Evolutionary conservation across 257 asterid species (phyloP).

Genomic region (Lycium ferocissimum): DNA sequence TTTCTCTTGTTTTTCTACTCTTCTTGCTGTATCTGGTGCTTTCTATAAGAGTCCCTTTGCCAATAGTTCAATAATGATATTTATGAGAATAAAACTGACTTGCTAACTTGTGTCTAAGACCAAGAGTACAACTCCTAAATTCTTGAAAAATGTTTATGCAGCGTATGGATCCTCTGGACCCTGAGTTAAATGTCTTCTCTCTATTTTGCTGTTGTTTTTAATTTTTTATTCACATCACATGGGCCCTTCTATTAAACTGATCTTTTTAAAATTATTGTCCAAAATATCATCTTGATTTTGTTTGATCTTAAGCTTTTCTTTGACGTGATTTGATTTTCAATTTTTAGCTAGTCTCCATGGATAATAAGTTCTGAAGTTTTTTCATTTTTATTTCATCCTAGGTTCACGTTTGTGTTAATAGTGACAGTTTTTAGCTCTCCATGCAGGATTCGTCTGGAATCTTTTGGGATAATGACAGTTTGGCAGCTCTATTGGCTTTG

Average conservation of each 20-base stretch:
- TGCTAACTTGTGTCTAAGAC: constrained; percentile 19
- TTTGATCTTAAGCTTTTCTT: not conserved
- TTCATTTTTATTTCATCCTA: constrained; percentile 18
- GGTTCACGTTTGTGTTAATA: constrained; percentile 23
- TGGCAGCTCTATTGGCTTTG: constrained; percentile 75
- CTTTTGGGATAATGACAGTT: constrained; percentile 89
- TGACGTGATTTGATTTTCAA: not conserved
- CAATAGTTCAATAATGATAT: constrained; percentile 16
- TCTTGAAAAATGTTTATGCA: constrained; percentile 20
- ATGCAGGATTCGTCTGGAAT: constrained; percentile 80
- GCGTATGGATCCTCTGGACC: constrained; percentile 26
- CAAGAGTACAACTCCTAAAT: not conserved
- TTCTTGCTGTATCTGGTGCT: constrained; percentile 17
- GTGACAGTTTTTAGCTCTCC: constrained; percentile 23
- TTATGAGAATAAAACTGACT: constrained; percentile 20
- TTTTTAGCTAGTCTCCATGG: not conserved
- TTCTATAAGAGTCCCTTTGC: not conserved
- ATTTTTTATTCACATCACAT: not conserved
- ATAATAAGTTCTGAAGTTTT: not conserved
- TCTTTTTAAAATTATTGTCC: not conserved
- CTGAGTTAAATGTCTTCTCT: not conserved
- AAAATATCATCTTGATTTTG: constrained; percentile 11
- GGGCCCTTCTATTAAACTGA: constrained; percentile 15
- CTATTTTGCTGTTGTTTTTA: not conserved
- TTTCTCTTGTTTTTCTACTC: constrained; percentile 28